Percentiles rank a stretch among this genome's conserved stretches.
Evolutionary conservation across 345 rosid genomes (phyloP).

Genomic region (Durio zibethinus): DNA sequence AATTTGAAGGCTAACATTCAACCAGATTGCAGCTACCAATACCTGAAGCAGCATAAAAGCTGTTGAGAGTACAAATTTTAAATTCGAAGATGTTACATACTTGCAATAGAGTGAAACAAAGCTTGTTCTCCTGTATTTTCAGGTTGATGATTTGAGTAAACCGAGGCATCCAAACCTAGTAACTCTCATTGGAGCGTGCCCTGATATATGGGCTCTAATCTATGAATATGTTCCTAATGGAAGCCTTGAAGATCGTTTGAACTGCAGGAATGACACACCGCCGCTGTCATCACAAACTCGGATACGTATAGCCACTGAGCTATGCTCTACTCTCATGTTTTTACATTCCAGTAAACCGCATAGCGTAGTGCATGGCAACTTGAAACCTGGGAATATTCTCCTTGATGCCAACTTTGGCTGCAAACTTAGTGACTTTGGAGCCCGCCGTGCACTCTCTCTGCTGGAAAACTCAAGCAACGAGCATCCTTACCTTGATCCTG

Average conservation of each 20-base stretch:
- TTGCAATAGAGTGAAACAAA: not conserved
- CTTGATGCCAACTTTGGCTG: conserved; percentile 27
- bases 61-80: not conserved
- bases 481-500: conserved; percentile 21
- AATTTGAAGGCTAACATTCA: not conserved
- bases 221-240: conserved; percentile 36
- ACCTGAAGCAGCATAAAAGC: not conserved
- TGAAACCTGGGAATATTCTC: conserved; percentile 30
- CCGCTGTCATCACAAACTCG: conserved; percentile 27
- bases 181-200: conserved; percentile 29
- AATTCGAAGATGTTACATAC: not conserved
- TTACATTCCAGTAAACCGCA: conserved; percentile 24
- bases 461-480: not conserved
- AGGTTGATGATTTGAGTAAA: conserved; percentile 28
- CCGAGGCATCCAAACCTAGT: conserved; percentile 32
- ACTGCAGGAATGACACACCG: conserved; percentile 19
- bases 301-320: conserved; percentile 22
- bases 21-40: not conserved
- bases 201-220: conserved; percentile 18
- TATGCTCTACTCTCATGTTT: conserved; percentile 28
- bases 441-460: conserved; percentile 9
- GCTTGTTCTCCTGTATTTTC: not conserved
- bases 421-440: conserved; percentile 29
- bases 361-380: conserved; percentile 23
- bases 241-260: conserved; percentile 32